A percentile compares a stretch with the other conserved stretches of the same genome.
These are phyloP conservation scores for Verbena officinalis DNA, from an alignment of 257 asterid genomes.

Conservation along the genomic window DNA sequence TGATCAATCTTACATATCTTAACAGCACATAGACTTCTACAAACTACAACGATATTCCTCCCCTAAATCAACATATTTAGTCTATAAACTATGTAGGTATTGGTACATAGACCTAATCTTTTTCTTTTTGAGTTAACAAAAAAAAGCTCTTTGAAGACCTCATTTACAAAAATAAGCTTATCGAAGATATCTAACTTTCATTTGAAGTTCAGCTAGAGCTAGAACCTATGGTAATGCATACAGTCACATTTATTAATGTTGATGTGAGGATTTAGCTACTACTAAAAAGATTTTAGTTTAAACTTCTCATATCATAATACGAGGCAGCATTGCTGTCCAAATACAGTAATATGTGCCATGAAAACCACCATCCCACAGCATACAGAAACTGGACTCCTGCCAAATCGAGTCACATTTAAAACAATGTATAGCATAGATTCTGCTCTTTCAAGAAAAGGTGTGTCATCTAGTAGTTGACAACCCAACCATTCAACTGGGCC, in stretches of 20 bases:
- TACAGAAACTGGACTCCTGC: background rate
- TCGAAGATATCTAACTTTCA: background rate
- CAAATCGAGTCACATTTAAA: background rate
- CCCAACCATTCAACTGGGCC: background rate
- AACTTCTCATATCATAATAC: background rate
- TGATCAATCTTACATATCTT: background rate
- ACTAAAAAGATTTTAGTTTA: background rate
- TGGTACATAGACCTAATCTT: background rate
- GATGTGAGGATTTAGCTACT: background rate
- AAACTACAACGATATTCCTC: background rate
- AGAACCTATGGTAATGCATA: background rate
- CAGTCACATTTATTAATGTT: background rate
- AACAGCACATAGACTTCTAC: background rate
- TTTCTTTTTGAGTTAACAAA: background rate
- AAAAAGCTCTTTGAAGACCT: background rate
- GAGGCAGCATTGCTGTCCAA: constrained; percentile 1
- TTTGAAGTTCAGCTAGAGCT: background rate
- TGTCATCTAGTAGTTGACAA: background rate
- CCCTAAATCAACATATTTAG: background rate
- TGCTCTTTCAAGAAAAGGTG: background rate
- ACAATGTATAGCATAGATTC: background rate
- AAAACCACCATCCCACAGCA: background rate
- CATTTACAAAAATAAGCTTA: background rate
- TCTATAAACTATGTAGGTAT: background rate
- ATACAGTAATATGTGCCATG: background rate